Evolutionary conservation across 352 stramenopile genomes (phyloP), one percentile per base, ranked within the genome.

Genomic region (Phytophthora meadii): DNA sequence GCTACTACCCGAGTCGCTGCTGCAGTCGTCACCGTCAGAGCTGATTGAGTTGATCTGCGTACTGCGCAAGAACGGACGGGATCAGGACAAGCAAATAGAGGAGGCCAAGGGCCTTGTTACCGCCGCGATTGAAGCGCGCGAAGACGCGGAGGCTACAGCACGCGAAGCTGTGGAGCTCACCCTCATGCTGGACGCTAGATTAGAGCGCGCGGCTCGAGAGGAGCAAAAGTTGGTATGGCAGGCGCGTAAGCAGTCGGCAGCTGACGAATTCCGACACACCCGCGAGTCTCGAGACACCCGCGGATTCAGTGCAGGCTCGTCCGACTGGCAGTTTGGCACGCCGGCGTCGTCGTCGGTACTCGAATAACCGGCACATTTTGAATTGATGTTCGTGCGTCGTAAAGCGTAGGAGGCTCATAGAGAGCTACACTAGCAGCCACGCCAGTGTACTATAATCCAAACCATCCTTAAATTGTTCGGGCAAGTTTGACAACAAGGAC

Each of bases 101-200:
- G 66, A 95, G 40, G 87, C 87, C 22, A 92, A 92, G 72, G 45
- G 51, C 36, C 77, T 94, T 53, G 81, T 95, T 40, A 87, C 66
- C 67, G 81, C 82, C 52, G 87, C 87, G 50, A 88, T 94, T 41
- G 80, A 91, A 80, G 85, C 84, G 54, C 84, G 84, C 53, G 83
- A 93, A 61, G 79, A 85, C 34, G 86, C 87, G 9, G 84, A 94
- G 68, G 71, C 77, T 25, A 93, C 79, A 34, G 85, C 87, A 32
- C 73, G 71, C 58, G 87, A 95, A 68, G 85, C 87, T 28, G 71
- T 94, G 10, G 81, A 90, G 59, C 68, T 93, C 32, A 87, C 81
- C 22, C 48, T 89, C 42, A 68, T 87, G 59, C 72, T 95, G 44
- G 87, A 95, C 70, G 77, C 79, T 49, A 82, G 79, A 30, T 77